Percentiles rank a stretch among this genome's conserved stretches.
Evolutionary conservation across 805 yeast genomes (phyloP).

Genomic region (Tetrapisispora taiwanensis): DNA sequence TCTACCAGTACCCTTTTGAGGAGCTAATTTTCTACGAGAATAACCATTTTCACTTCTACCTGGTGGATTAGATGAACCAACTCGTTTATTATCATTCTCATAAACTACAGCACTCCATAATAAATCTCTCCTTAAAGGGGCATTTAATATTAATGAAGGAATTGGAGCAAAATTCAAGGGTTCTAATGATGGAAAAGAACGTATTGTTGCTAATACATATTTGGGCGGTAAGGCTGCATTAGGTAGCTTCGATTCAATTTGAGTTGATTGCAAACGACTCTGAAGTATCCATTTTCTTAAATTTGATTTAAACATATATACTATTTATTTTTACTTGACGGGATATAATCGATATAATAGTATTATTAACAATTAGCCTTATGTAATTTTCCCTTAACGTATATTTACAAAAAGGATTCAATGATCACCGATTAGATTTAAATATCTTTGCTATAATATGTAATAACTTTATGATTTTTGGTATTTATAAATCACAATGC

Average conservation of each 20-base stretch:
- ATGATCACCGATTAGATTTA: no score
- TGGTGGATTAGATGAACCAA: conserved; percentile 79
- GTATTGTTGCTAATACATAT: conserved; percentile 64
- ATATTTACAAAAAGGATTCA: no score
- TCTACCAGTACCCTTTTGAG: conserved; percentile 89
- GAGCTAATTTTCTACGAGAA: conserved; percentile 69
- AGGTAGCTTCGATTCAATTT: background rate
- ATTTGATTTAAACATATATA: background rate
- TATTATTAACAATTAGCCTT: no score
- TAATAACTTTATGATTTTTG: no score
- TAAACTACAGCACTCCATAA: conserved; percentile 90
- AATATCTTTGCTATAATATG: no score
- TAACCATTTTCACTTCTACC: conserved; percentile 81
- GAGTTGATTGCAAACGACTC: background rate
- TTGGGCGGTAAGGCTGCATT: conserved; percentile 43
- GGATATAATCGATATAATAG: no score
- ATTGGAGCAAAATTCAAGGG: conserved; percentile 73
- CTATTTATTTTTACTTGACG: no score
- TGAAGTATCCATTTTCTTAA: background rate
- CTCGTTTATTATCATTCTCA: conserved; percentile 84
- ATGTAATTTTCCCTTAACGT: no score
- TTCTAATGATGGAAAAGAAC: conserved; percentile 84
- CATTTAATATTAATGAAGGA: conserved; percentile 55
- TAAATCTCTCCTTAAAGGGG: conserved; percentile 79
- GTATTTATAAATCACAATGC: no score